Base-by-base conservation (phyloP, 768 basidiomycete genomes). In the Kwoniella dejecticola region DNA sequence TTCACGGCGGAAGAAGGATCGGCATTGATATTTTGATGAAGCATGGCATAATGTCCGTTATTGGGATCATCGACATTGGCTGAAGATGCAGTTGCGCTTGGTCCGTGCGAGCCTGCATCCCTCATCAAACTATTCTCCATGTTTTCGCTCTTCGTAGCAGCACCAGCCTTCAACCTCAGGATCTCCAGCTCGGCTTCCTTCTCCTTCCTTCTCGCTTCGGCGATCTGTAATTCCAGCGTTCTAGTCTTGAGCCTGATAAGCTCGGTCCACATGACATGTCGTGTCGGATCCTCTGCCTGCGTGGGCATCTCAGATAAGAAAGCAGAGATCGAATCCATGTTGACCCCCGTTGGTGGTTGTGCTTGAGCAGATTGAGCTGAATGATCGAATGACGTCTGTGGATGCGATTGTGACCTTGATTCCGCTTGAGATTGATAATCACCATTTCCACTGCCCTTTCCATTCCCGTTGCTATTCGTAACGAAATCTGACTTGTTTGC, bases 121-220 rank as follows among this genome's bases (percentile, higher is more conserved):
- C 33, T 36, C 15, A 36, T 36, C 33, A 15, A 36, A 12, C 30
- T 42, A 26, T 3, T 24, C 21, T 19, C 60, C 23, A 27, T 17
- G n/a, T 5, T 12, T 15, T 26, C 57, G 30, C 31, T 19, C 38
- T 46, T 60, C 1, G 50, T 44, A n/a, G 58, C 58, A 30, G 50
- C 60, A 7, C 42, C 62, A 21, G 46, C 42, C 46, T 63, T 70
- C n/a, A 74, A 50, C 36, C 59, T 66, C 26, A 63, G 36, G 30
- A 77, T 52, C 30, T 74, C 75, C 49, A 75, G 30, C 48, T 77
- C 75, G 8, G 73, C 73, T 49, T 77, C 75, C 41, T 55, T 62
- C 57, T 77, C 75, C 41, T 71, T 74, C 48, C 57, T 60, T 58
- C 65, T 70, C 21, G 74, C 71, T 55, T 77, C 62, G 3, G 75